Percentiles rank a stretch among this genome's conserved stretches.
Evolutionary conservation across 345 rosid species (phyloP).

Genomic region (Pugionium dolabratum): DNA sequence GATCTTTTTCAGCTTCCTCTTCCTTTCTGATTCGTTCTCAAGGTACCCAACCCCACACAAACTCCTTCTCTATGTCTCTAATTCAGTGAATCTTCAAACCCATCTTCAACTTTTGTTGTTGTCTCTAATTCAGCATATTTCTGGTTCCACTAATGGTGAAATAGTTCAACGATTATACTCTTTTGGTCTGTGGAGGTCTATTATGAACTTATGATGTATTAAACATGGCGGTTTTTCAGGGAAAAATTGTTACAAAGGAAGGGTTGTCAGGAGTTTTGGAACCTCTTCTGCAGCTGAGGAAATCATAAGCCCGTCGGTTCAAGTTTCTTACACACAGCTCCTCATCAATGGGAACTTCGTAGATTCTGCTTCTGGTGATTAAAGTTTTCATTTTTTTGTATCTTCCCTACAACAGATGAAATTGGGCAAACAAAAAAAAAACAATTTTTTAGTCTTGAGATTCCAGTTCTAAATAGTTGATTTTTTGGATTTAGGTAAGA

Average conservation of each 20-base stretch:
- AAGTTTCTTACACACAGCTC: constrained; percentile 63
- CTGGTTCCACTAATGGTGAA: neutral
- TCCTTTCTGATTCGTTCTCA: constrained; percentile 46
- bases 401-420: neutral
- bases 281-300: constrained; percentile 71
- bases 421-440: neutral
- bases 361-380: constrained; percentile 84
- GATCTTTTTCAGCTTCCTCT: constrained; percentile 52
- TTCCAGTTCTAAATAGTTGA: neutral
- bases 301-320: constrained; percentile 65
- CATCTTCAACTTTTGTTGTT: neutral
- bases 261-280: constrained; percentile 50
- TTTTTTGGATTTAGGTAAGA: constrained; percentile 48
- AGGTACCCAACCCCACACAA: constrained; percentile 35
- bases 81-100: neutral
- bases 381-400: constrained; percentile 20
- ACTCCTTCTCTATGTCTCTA: constrained; percentile 5
- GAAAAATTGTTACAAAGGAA: constrained; percentile 39
- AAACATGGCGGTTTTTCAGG: constrained; percentile 43
- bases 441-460: neutral
- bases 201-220: neutral
- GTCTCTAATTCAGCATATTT: neutral
- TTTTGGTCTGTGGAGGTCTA: no score
- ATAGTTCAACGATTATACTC: no score
- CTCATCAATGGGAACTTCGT: constrained; percentile 81